Evolutionary conservation across 2,329 filamentous ascomycete genomes (phyloP).

Genomic region (Diplodia intermedia): DNA sequence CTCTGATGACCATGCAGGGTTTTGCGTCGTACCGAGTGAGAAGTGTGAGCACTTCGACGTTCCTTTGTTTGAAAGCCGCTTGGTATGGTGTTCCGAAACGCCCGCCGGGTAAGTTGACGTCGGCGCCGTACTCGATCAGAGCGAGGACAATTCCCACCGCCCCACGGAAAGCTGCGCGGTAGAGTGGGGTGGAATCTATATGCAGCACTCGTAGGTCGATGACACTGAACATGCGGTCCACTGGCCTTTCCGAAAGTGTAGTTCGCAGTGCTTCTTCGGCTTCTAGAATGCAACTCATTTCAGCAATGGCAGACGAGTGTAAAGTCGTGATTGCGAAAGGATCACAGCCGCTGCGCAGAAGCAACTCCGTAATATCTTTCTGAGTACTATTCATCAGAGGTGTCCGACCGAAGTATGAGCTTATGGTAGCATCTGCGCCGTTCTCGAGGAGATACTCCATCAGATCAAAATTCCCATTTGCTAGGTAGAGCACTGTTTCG

Average conservation of each 20-base stretch:
- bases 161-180: background rate
- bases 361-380: background rate
- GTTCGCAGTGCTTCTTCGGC: background rate
- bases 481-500: too few relatives aligned
- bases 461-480: too few relatives aligned
- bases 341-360: background rate
- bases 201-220: background rate
- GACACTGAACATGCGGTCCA: background rate
- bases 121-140: slow-evolving; percentile 1
- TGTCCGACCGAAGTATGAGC: background rate
- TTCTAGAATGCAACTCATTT: background rate
- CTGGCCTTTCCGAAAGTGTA: background rate
- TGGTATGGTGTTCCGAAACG: slow-evolving; percentile 6
- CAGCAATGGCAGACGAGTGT: too few relatives aligned
- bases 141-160: background rate
- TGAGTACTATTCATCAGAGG: background rate
- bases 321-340: background rate
- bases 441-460: too few relatives aligned
- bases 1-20: background rate
- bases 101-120: slow-evolving; percentile 1
- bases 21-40: background rate
- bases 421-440: too few relatives aligned
- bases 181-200: background rate
- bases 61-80: background rate
- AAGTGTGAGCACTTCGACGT: background rate